Percentiles rank a stretch among this genome's conserved stretches.
These are phyloP conservation scores for Cladophialophora immunda DNA, from an alignment of 2,329 filamentous ascomycete genomes.

Conservation along the genomic window DNA sequence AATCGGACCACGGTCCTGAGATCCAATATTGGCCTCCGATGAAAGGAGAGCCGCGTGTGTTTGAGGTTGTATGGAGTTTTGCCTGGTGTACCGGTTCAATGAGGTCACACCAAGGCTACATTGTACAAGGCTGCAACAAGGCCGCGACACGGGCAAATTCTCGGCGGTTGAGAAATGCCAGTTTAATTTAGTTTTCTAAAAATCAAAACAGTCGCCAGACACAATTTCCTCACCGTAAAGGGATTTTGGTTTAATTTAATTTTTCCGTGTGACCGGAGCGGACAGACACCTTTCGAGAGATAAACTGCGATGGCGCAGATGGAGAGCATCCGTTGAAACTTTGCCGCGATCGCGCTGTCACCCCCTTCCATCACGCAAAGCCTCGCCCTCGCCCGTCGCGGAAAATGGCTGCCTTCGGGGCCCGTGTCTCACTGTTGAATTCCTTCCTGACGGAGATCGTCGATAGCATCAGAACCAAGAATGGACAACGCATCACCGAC, in stretches of 20 bases:
- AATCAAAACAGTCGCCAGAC: neutral
- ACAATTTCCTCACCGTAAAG: neutral
- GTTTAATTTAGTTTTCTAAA: neutral
- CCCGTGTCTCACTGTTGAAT: constrained; percentile 30
- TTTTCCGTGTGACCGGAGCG: neutral
- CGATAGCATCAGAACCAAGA: constrained; percentile 31
- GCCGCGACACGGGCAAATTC: neutral
- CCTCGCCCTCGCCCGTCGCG: neutral
- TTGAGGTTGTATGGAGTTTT: neutral
- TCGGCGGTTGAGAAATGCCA: neutral
- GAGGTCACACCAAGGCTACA: neutral
- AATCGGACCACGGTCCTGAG: neutral
- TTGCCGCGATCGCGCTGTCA: neutral
- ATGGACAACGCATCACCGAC: constrained; percentile 38
- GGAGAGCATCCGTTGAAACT: neutral
- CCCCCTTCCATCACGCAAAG: neutral
- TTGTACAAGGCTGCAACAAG: neutral
- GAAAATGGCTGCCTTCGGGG: constrained; percentile 29
- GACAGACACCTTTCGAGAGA: neutral
- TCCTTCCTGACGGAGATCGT: constrained; percentile 39
- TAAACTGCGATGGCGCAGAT: neutral
- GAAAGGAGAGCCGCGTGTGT: neutral
- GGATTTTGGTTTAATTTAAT: neutral
- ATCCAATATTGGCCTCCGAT: neutral
- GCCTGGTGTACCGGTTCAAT: neutral